A percentile compares a stretch with the other conserved stretches of the same genome.
Evolutionary conservation across 2,329 filamentous ascomycete species (phyloP).

Genomic region (Ampelomyces quisqualis): DNA sequence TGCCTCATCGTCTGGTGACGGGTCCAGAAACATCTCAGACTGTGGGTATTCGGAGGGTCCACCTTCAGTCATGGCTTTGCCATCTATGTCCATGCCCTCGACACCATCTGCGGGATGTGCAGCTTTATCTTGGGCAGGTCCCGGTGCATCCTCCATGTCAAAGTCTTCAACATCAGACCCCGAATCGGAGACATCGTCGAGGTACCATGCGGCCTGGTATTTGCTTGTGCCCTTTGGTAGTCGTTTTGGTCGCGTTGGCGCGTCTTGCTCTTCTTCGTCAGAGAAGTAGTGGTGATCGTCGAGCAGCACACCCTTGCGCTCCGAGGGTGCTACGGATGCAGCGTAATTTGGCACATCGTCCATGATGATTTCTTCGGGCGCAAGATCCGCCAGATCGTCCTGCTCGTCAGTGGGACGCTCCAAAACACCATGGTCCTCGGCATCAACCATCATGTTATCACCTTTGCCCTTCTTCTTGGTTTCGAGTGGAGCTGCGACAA

Average conservation of each 20-base stretch:
- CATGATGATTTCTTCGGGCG: constrained; percentile 84
- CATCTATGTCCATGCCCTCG: constrained; percentile 60
- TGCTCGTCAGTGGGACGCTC: constrained; percentile 75
- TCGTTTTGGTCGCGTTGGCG: constrained; percentile 65
- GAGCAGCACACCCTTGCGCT: constrained; percentile 79
- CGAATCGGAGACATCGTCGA: constrained; percentile 77
- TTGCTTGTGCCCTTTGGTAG: constrained; percentile 88
- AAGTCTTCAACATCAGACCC: constrained; percentile 73
- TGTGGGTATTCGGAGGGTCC: constrained; percentile 88
- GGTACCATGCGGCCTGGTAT: constrained; percentile 93
- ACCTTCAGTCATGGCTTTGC: constrained; percentile 67
- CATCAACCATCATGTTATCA: constrained; percentile 69
- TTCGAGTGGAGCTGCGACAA: constrained; percentile 71
- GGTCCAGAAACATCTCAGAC: constrained; percentile 86
- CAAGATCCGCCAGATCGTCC: constrained; percentile 79
- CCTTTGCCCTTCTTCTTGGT: constrained; percentile 59
- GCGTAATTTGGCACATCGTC: constrained; percentile 60
- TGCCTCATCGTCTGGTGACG: constrained; percentile 78
- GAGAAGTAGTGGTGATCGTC: constrained; percentile 99
- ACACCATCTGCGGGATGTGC: constrained; percentile 77
- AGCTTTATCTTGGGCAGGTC: constrained; percentile 55
- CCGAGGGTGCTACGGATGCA: constrained; percentile 50
- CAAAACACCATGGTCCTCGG: constrained; percentile 58
- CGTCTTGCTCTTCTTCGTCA: constrained; percentile 70
- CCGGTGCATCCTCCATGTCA: constrained; percentile 61